Percentiles rank a stretch among this genome's conserved stretches.
These are phyloP conservation scores for Leccinum pallidistipes DNA, from an alignment of 1,284 basidiomycete species.

Conservation along the genomic window DNA sequence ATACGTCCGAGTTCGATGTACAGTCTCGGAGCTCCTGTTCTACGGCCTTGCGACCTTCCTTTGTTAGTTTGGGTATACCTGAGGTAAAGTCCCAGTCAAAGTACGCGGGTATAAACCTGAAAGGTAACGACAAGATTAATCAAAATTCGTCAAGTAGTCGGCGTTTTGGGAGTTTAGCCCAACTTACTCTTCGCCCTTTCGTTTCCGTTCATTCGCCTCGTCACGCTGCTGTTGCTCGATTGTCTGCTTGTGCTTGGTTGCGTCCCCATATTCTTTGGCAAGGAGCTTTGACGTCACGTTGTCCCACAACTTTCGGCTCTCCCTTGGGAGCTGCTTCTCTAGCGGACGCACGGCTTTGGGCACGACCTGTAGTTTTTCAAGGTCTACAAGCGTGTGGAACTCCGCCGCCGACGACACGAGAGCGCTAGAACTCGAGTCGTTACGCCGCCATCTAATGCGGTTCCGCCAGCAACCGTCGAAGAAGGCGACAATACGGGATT, in stretches of 20 bases:
- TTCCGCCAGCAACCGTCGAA: constrained; percentile 92
- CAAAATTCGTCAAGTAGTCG: not conserved
- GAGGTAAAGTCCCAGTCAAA: constrained; percentile 74
- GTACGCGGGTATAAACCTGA: constrained; percentile 78
- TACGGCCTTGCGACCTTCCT: constrained; percentile 65
- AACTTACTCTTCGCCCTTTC: constrained; percentile 74
- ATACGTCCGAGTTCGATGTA: constrained; percentile 12
- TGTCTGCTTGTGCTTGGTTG: constrained; percentile 82
- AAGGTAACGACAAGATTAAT: not conserved
- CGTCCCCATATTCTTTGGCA: constrained; percentile 86
- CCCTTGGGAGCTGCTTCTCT: constrained; percentile 74
- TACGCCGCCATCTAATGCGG: constrained; percentile 78
- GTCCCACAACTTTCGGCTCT: constrained; percentile 90
- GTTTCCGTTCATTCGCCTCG: constrained; percentile 80
- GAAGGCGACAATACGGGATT: constrained; percentile 72
- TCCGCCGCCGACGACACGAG: constrained; percentile 48
- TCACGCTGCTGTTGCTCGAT: constrained; percentile 94
- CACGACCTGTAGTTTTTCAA: constrained; percentile 72
- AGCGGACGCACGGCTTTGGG: constrained; percentile 87
- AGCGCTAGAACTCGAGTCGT: constrained; percentile 45
- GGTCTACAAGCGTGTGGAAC: constrained; percentile 73
- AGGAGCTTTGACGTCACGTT: constrained; percentile 77
- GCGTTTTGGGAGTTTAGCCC: not conserved
- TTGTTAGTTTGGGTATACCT: constrained; percentile 77
- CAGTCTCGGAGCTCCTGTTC: constrained; percentile 60